A percentile compares a stretch with the other conserved stretches of the same genome.
phyloP scores from a whole-genome alignment of 495 filamentous ascomycete species.

The Aspergillus affinis region DNA sequence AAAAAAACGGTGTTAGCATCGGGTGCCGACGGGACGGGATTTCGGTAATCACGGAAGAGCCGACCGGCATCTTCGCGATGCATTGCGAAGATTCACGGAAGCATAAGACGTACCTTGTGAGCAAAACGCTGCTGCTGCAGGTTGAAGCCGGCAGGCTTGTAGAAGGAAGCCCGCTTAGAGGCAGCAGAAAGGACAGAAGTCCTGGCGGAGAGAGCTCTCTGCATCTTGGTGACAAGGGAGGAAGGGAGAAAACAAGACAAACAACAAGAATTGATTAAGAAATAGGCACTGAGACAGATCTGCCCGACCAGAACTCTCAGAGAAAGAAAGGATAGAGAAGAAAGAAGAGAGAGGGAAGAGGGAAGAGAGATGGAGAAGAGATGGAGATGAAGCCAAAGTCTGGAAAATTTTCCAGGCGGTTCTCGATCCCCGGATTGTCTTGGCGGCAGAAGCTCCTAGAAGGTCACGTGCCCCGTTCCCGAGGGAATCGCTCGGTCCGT shows the following conservation, averaged over 20 bases:
- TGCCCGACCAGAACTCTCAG: slow-evolving; percentile 36
- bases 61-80: slow-evolving; percentile 7
- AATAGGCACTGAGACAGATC: slow-evolving; percentile 15
- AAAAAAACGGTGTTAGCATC: slow-evolving; percentile 6
- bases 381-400: slow-evolving; percentile 48
- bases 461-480: slow-evolving; percentile 42
- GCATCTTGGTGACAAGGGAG: slow-evolving; percentile 55
- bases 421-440: slow-evolving; percentile 48
- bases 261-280: slow-evolving; percentile 17
- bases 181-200: slow-evolving; percentile 70
- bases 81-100: slow-evolving; percentile 1
- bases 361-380: slow-evolving; percentile 20
- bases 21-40: slow-evolving; percentile 5
- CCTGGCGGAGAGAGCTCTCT: slow-evolving; percentile 67
- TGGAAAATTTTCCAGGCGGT: slow-evolving; percentile 52
- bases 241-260: slow-evolving; percentile 20
- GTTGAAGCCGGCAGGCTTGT: slow-evolving; percentile 54
- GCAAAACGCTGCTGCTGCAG: slow-evolving; percentile 87
- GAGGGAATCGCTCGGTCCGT: slow-evolving; percentile 31
- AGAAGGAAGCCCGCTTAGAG: slow-evolving; percentile 53
- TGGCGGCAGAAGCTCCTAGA: slow-evolving; percentile 50
- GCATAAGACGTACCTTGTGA: slow-evolving; percentile 72
- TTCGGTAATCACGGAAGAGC: slow-evolving; percentile 24
- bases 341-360: slow-evolving; percentile 27
- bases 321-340: slow-evolving; percentile 24